Percentiles rank a stretch among this genome's conserved stretches.
Evolutionary conservation across 305 asterid species (phyloP).

Genomic region (Stenogyne calaminthoides): DNA sequence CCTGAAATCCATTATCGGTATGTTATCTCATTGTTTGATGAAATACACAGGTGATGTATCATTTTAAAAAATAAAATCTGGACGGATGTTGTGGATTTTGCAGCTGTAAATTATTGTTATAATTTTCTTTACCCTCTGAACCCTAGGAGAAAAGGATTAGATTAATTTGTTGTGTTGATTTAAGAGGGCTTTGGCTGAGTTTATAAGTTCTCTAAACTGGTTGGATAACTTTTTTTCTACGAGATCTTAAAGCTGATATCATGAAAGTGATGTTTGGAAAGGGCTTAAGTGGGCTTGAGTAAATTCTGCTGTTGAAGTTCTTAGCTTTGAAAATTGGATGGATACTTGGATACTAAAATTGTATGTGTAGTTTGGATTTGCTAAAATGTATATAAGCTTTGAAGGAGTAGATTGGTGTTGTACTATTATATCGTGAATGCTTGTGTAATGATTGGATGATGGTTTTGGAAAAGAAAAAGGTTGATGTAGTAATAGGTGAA

Average conservation of each 20-base stretch:
- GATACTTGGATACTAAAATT: neutral
- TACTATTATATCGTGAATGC: neutral
- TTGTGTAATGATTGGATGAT: neutral
- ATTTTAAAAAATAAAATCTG: neutral
- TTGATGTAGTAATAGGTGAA: neutral
- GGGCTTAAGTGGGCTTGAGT: neutral
- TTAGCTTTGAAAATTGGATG: neutral
- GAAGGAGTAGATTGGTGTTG: neutral
- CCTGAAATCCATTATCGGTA: neutral
- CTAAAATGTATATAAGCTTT: neutral
- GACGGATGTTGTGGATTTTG: slow-evolving; percentile 4
- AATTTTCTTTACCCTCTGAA: neutral
- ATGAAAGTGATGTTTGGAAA: neutral
- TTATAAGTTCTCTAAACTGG: neutral
- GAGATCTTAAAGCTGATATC: neutral
- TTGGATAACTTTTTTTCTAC: neutral
- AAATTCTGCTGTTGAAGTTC: neutral
- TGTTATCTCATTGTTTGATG: neutral
- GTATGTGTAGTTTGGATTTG: neutral
- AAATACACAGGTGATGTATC: neutral
- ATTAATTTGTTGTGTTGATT: neutral
- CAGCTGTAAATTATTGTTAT: neutral
- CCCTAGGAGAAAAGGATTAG: neutral
- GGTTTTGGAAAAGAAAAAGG: neutral
- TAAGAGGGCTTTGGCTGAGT: neutral